A percentile compares a stretch with the other conserved stretches of the same genome.
Conservation (phyloP, 495 filamentous ascomycete genomes). For the Penicillium crystallinum region DNA sequence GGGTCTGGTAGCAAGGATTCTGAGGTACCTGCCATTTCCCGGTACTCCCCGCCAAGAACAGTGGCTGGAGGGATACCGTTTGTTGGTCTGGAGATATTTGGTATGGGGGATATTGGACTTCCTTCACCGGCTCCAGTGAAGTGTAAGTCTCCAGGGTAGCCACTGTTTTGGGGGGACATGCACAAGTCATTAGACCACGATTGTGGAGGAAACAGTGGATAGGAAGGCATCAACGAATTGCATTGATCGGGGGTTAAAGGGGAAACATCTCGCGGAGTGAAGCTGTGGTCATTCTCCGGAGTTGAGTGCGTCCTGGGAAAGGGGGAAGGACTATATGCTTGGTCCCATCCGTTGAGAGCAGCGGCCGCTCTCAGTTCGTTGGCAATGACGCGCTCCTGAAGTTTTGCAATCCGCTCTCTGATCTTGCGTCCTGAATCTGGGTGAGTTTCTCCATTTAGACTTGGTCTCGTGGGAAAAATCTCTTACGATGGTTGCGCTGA, state of each 20-base stretch:
- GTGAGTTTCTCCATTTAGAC: too few species aligned
- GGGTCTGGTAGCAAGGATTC: background rate
- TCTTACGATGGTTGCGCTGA: constrained; percentile 34
- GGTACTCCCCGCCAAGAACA: background rate
- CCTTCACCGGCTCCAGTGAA: background rate
- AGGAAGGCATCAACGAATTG: constrained; percentile 6
- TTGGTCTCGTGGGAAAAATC: background rate
- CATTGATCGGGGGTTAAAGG: background rate
- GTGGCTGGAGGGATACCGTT: background rate
- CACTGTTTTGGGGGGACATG: background rate
- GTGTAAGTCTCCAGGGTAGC: background rate
- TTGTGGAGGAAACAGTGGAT: background rate
- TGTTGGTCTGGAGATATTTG: background rate
- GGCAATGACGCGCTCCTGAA: constrained; percentile 40
- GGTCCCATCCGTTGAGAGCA: constrained; percentile 29
- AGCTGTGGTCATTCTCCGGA: background rate
- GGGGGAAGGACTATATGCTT: constrained; percentile 8
- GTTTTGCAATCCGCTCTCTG: constrained; percentile 39
- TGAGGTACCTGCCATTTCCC: background rate
- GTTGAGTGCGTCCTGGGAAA: background rate
- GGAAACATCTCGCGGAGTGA: background rate
- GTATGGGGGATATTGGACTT: background rate
- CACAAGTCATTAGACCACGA: constrained; percentile 5
- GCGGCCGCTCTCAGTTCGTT: constrained; percentile 37
- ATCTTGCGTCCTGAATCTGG: constrained; percentile 21